Percentiles rank a stretch among this genome's conserved stretches.
These are phyloP conservation scores for Suhomyces guaymorum DNA, from an alignment of 1,139 yeast genomes.

Conservation along the genomic window DNA sequence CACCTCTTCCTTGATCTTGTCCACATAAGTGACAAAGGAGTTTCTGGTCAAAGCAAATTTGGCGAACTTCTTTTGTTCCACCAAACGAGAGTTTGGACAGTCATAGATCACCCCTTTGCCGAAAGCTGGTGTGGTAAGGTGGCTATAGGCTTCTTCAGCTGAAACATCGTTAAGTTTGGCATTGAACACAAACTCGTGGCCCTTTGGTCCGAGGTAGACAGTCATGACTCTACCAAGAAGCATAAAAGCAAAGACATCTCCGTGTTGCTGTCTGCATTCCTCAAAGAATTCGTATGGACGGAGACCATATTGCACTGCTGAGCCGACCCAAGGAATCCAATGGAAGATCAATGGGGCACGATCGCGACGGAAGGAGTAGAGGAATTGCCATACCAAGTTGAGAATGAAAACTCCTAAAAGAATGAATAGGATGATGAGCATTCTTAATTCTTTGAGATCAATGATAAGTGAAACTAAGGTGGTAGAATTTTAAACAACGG, in stretches of 20 bases:
- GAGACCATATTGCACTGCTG: conserved; percentile 85
- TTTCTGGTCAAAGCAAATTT: conserved; percentile 85
- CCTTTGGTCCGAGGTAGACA: conserved; percentile 93
- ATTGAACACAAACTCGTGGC: conserved; percentile 93
- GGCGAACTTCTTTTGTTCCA: conserved; percentile 98
- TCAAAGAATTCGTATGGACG: conserved; percentile 88
- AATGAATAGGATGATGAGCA: conserved; percentile 26
- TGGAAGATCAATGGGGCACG: conserved; percentile 89
- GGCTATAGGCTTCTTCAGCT: conserved; percentile 94
- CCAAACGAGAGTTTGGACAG: conserved; percentile 86
- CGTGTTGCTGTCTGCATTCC: conserved; percentile 73
- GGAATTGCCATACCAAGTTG: conserved; percentile 67
- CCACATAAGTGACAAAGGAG: conserved; percentile 81
- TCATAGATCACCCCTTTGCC: conserved; percentile 97
- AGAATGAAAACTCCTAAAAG: conserved; percentile 30
- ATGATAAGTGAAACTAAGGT: background rate
- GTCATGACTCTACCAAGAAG: conserved; percentile 91
- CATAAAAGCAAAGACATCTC: conserved; percentile 89
- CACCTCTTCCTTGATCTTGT: conserved; percentile 79
- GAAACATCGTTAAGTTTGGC: conserved; percentile 87
- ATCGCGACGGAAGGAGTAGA: conserved; percentile 69
- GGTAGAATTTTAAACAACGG: background rate
- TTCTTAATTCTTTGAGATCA: too few relatives aligned
- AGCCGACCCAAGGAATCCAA: conserved; percentile 95
- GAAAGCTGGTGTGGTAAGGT: conserved; percentile 94